Percentiles rank a stretch among this genome's conserved stretches.
Evolutionary conservation across 192 early-diverging fungal genomes (phyloP).

Genomic region (Backusella parvicylindrica): DNA sequence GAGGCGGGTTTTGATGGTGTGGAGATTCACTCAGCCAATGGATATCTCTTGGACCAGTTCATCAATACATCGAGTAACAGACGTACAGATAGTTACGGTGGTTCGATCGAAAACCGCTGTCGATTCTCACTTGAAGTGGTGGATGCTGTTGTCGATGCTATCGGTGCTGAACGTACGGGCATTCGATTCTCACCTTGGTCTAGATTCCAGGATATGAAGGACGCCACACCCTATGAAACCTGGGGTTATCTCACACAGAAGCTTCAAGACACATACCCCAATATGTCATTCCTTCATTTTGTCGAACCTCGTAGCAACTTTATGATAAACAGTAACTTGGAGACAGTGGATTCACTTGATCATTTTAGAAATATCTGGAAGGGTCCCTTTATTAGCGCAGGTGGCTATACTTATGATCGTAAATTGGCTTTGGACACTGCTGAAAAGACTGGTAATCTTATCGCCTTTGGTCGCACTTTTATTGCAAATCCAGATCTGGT

Average conservation of each 20-base stretch:
- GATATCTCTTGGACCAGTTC: slow-evolving; percentile 85
- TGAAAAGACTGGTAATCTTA: slow-evolving; percentile 20
- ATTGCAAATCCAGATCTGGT: slow-evolving; percentile 35
- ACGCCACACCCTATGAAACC: slow-evolving; percentile 23
- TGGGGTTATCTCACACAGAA: slow-evolving; percentile 20
- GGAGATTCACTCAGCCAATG: slow-evolving; percentile 92
- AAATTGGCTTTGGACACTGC: background rate
- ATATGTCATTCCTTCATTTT: slow-evolving; percentile 33
- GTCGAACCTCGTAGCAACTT: slow-evolving; percentile 23
- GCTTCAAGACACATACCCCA: slow-evolving; percentile 23
- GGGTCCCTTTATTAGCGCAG: slow-evolving; percentile 19
- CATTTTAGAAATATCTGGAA: slow-evolving; percentile 19
- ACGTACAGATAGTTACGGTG: slow-evolving; percentile 53
- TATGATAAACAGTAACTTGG: slow-evolving; percentile 46
- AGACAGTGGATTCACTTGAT: background rate
- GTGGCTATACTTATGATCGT: slow-evolving; percentile 15
- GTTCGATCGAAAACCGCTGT: slow-evolving; percentile 25
- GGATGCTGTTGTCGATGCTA: slow-evolving; percentile 16
- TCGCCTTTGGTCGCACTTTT: slow-evolving; percentile 27
- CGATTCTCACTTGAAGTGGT: slow-evolving; percentile 31
- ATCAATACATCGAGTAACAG: slow-evolving; percentile 76
- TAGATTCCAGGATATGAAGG: slow-evolving; percentile 31
- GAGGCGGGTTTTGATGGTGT: slow-evolving; percentile 83
- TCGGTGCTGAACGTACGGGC: slow-evolving; percentile 33
- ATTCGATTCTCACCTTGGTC: slow-evolving; percentile 32